Evolutionary conservation across 768 basidiomycete species (phyloP).

Genomic region (Coprinellus micaceus): DNA sequence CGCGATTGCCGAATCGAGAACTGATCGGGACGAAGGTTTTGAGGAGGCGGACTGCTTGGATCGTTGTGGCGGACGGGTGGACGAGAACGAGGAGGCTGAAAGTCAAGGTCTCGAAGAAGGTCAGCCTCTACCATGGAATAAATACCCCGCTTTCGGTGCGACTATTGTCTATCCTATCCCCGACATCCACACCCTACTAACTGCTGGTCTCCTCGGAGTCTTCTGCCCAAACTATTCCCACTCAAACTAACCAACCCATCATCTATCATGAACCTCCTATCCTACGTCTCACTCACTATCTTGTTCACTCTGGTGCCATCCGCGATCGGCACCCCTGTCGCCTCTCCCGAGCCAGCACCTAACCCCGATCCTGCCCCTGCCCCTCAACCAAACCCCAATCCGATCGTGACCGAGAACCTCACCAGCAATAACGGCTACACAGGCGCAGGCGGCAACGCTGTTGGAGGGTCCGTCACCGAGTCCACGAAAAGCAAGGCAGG

Average conservation of each 20-base stretch:
- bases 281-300: not conserved
- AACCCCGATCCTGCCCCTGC: conserved; percentile 22
- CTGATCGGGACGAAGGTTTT: no score
- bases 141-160: not conserved
- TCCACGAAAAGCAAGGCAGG: conserved; percentile 3
- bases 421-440: conserved; percentile 30
- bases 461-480: conserved; percentile 28
- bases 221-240: conserved; percentile 9
- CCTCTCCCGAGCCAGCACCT: conserved; percentile 11
- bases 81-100: not conserved
- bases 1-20: no score
- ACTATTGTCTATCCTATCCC: not conserved
- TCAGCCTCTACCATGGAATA: conserved; percentile 3
- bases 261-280: conserved; percentile 2
- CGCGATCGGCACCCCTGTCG: conserved; percentile 2
- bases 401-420: conserved; percentile 22
- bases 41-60: no score
- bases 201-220: no score
- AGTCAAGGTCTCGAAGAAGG: not conserved
- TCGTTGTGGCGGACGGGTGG: not conserved
- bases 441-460: conserved; percentile 30
- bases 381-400: no score
- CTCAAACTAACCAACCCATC: not conserved
- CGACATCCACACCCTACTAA: not conserved
- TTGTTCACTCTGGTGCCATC: not conserved